phyloP scores from a whole-genome alignment of 371 early-diverging fungal genomes.

The Entomophthora muscae region DNA sequence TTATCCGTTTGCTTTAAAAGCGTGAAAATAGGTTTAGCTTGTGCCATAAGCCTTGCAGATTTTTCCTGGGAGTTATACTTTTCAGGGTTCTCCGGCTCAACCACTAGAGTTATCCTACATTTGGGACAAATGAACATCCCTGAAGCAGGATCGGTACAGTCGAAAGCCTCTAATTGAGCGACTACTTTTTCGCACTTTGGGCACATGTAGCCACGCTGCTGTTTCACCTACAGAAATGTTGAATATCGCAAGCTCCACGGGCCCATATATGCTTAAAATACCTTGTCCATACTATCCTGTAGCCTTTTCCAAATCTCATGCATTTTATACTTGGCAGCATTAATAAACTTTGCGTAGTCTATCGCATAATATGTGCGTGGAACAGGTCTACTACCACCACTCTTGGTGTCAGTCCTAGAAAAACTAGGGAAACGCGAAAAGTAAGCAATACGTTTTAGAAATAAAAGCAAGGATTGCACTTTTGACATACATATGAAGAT shows the following conservation, averaged over 20 bases:
- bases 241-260: no score
- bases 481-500: constrained; percentile 44
- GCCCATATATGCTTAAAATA: no score
- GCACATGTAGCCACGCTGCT: constrained; percentile 41
- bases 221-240: constrained; percentile 1
- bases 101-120: constrained; percentile 34
- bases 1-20: constrained; percentile 67
- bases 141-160: constrained; percentile 23
- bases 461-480: constrained; percentile 3
- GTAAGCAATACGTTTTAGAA: not conserved
- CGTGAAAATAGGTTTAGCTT: constrained; percentile 61
- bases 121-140: constrained; percentile 37
- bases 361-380: constrained; percentile 68
- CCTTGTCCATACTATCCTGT: constrained; percentile 43
- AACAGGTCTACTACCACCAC: constrained; percentile 36
- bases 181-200: constrained; percentile 33
- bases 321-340: constrained; percentile 83
- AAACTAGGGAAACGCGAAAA: constrained; percentile 18
- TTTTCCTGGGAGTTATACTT: constrained; percentile 12
- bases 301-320: constrained; percentile 61
- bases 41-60: constrained; percentile 42
- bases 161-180: constrained; percentile 27
- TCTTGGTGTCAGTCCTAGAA: constrained; percentile 38
- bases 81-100: constrained; percentile 42
- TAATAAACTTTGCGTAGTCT: constrained; percentile 82